phyloP scores from a whole-genome alignment of 164 flowering plant genomes.

The Liriodendron chinense region DNA sequence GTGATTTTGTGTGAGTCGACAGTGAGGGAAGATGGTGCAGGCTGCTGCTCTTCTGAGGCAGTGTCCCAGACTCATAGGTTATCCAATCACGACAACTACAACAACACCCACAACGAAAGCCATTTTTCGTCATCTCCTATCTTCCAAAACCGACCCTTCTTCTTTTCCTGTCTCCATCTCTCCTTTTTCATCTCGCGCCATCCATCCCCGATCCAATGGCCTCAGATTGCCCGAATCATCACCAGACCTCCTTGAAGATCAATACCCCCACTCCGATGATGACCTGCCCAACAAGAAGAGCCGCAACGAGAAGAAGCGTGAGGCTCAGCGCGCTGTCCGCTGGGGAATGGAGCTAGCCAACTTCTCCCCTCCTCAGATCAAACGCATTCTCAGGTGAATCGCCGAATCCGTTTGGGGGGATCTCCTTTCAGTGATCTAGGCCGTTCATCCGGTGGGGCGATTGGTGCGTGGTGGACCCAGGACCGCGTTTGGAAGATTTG shows the following conservation, averaged over 20 bases:
- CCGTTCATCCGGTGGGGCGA: too few species aligned
- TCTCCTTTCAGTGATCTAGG: neutral
- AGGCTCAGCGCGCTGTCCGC: conserved; percentile 70
- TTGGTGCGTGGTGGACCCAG: too few species aligned
- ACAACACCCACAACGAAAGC: neutral
- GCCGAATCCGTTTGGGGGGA: neutral
- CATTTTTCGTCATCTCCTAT: conserved; percentile 15
- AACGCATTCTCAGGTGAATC: conserved; percentile 65
- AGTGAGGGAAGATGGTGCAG: neutral
- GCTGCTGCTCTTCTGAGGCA: conserved; percentile 9
- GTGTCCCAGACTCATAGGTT: conserved; percentile 16
- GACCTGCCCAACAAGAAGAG: conserved; percentile 41
- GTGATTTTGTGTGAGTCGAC: neutral
- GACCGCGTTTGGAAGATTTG: too few species aligned
- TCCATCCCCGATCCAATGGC: conserved; percentile 36
- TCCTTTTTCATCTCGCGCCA: conserved; percentile 15
- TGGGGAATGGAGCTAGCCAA: conserved; percentile 91
- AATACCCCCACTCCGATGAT: conserved; percentile 20
- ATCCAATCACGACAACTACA: neutral
- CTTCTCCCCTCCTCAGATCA: conserved; percentile 70
- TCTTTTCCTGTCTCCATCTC: neutral
- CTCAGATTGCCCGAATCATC: conserved; percentile 27
- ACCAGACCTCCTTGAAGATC: conserved; percentile 8
- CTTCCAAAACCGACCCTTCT: neutral
- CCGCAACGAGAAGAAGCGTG: conserved; percentile 81